Percentiles rank a stretch among this genome's conserved stretches.
phyloP scores from a whole-genome alignment of 371 early-diverging fungal genomes.

The Apophysomyces trapeziformis region DNA sequence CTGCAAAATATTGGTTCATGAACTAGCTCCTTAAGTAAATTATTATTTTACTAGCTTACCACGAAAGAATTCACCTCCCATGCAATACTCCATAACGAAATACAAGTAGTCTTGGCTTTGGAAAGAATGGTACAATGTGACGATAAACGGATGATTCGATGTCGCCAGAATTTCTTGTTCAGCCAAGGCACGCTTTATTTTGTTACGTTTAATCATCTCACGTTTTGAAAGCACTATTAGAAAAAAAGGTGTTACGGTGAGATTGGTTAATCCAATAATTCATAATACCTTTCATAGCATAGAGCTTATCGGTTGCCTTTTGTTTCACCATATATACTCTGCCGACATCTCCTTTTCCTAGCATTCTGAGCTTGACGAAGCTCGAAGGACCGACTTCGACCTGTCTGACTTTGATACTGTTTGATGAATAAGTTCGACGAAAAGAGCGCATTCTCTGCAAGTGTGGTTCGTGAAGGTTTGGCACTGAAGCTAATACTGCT shows the following conservation, averaged over 20 bases:
- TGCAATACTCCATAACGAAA: constrained; percentile 98
- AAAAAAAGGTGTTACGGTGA: not conserved
- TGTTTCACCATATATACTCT: constrained; percentile 91
- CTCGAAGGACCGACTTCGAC: constrained; percentile 82
- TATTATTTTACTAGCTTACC: constrained; percentile 43
- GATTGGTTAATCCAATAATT: not conserved
- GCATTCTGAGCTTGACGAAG: constrained; percentile 79
- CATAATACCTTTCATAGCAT: constrained; percentile 84
- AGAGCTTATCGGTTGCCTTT: constrained; percentile 79
- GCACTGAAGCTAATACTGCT: constrained; percentile 19
- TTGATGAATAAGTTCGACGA: constrained; percentile 68
- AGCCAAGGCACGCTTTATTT: constrained; percentile 93
- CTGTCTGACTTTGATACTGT: constrained; percentile 76
- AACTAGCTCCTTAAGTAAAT: not conserved
- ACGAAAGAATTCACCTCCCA: constrained; percentile 98
- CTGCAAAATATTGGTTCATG: constrained; percentile 32
- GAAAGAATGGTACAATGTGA: constrained; percentile 95
- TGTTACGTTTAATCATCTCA: constrained; percentile 96
- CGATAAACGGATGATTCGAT: constrained; percentile 97
- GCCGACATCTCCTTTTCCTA: constrained; percentile 96
- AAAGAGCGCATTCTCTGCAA: constrained; percentile 18
- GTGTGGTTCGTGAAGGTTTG: constrained; percentile 19
- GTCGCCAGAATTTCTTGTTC: constrained; percentile 95
- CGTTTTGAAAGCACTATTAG: constrained; percentile 83
- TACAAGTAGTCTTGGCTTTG: constrained; percentile 94